phyloP scores from a whole-genome alignment of 768 basidiomycete genomes.

The Collybiopsis confluens region DNA sequence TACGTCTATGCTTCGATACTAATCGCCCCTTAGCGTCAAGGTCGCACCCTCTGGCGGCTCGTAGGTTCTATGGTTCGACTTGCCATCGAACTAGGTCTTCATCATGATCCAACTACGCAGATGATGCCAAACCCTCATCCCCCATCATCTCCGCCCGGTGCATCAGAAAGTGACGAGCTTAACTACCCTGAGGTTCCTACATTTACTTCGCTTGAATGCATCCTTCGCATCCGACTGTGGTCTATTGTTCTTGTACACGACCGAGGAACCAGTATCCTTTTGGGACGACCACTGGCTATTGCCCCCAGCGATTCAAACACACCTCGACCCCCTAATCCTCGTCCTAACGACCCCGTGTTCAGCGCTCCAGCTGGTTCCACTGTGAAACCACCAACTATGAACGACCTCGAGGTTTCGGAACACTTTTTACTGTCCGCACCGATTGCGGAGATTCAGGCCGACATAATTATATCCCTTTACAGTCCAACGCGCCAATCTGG shows the following conservation, averaged over 20 bases:
- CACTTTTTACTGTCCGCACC: conserved; percentile 76
- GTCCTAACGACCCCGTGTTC: conserved; percentile 14
- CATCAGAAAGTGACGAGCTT: not conserved
- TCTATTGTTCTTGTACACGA: conserved; percentile 83
- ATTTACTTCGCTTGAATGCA: conserved; percentile 75
- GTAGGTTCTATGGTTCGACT: conserved; percentile 82
- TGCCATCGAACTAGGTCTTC: conserved; percentile 78
- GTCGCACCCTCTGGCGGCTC: conserved; percentile 84
- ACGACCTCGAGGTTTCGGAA: conserved; percentile 55
- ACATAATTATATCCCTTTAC: conserved; percentile 85
- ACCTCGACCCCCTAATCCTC: conserved; percentile 51
- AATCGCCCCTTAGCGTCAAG: conserved; percentile 59
- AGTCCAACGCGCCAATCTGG: conserved; percentile 66
- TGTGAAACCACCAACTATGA: conserved; percentile 12
- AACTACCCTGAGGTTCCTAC: conserved; percentile 15
- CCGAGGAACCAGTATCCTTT: conserved; percentile 81
- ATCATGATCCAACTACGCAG: conserved; percentile 78
- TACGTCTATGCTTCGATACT: not conserved
- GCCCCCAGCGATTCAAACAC: conserved; percentile 82
- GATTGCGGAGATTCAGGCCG: conserved; percentile 81
- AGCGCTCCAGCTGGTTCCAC: conserved; percentile 9
- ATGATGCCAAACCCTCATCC: conserved; percentile 20
- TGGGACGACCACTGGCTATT: conserved; percentile 82
- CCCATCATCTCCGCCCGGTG: not conserved
- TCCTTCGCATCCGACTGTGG: conserved; percentile 80